Base-by-base conservation (phyloP, 495 filamentous ascomycete genomes). In the Massariosphaeria phaeospora region DNA sequence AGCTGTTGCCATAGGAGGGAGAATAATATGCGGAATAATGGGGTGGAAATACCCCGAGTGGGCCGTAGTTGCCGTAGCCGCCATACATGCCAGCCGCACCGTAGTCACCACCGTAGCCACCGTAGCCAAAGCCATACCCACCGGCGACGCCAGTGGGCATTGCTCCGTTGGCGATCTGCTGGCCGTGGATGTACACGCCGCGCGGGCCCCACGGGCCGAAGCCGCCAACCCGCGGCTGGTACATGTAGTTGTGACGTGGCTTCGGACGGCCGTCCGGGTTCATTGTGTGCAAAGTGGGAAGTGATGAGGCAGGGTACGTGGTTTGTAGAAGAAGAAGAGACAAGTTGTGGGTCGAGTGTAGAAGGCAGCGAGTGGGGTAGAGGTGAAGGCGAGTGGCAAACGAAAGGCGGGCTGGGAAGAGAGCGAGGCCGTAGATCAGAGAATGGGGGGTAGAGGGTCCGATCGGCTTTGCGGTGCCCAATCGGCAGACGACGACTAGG, bases 101-200 rank as follows among this genome's bases (percentile, higher is more conserved):
- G 44, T 47, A 47, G 44, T 17, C 26, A 9, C 9, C 17, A 6
- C 44, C 44, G 44, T 47, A 47, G 44, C 44, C 44, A 6, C 44
- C 44, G 44, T 47, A 47, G 8, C 44, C 44, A 10, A 30, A 15
- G 9, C 41, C 41, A 20, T 8, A 5, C 24, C 29, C 24, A 26
- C 24, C 27, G 8, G 13, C 10, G 10, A 18, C 44, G n/a, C 13
- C 13, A 6, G 6, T 6, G 35, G n/a, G 20, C 4, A 17, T 12
- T 4, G 35, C 35, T 5, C 35, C 35, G 35, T 38, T 38, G 6
- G 6, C 13, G 35, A 38, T 5, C n/a, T 38, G 35, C 4, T 17
- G 6, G 7, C 7, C 5, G n/a, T 38, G 35, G 5, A 6, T 5
- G 35, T 38, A 38, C 4, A 9, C 20, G 13, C 35, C 35, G 20